A percentile compares a stretch with the other conserved stretches of the same genome.
phyloP scores from a whole-genome alignment of 2,329 filamentous ascomycete species.

The Epichloe brachyelytri region DNA sequence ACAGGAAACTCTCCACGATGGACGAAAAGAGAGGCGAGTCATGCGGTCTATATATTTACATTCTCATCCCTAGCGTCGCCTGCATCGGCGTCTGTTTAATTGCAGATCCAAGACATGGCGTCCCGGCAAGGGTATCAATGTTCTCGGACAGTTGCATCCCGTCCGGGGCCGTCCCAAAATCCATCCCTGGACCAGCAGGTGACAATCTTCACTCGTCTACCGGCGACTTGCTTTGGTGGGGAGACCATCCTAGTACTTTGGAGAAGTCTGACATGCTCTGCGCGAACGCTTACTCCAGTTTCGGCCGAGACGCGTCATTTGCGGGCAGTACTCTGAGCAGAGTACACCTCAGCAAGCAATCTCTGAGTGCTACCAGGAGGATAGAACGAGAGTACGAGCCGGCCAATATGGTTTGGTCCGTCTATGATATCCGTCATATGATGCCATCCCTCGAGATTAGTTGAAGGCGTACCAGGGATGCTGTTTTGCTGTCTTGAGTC shows the following conservation, averaged over 20 bases:
- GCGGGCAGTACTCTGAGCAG: background rate
- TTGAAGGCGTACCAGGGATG: background rate
- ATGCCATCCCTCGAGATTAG: slow-evolving; percentile 1
- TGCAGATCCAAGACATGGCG: slow-evolving; percentile 6
- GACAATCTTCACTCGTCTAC: background rate
- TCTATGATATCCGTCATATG: slow-evolving; percentile 2
- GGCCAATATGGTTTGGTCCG: background rate
- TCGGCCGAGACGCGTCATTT: too few relatives aligned
- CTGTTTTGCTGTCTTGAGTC: background rate
- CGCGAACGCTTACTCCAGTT: too few relatives aligned
- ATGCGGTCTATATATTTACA: background rate
- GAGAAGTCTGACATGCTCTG: background rate
- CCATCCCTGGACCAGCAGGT: slow-evolving; percentile 2
- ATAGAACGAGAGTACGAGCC: background rate
- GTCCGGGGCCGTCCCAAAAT: background rate
- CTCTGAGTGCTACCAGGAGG: too few relatives aligned
- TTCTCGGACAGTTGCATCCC: background rate
- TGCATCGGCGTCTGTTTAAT: background rate
- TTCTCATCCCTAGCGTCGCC: background rate
- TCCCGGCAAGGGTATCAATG: background rate
- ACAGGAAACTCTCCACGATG: background rate
- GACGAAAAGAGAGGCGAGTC: background rate
- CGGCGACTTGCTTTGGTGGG: background rate
- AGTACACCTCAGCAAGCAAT: too few relatives aligned
- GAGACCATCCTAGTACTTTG: background rate